These are phyloP conservation scores for Parathielavia hyrcaniae DNA, from an alignment of 495 filamentous ascomycete genomes.

Conservation along the genomic window DNA sequence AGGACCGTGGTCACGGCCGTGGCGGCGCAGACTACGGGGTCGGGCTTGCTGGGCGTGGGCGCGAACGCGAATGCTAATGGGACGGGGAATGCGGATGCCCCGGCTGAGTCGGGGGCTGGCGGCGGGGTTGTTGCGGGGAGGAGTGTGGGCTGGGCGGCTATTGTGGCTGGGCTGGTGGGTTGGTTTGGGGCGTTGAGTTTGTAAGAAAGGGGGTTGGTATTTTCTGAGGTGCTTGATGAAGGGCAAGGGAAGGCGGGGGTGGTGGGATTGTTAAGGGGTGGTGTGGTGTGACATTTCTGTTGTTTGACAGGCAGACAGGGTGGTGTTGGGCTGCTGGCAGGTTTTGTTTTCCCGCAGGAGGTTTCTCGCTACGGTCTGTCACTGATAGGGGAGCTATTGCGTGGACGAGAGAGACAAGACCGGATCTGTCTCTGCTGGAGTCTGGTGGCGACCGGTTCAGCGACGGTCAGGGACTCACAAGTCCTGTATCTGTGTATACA, in stretches of 20 bases:
- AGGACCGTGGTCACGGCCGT: background rate
- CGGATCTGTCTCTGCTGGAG: too few species aligned
- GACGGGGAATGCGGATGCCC: background rate
- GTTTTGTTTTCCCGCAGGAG: background rate
- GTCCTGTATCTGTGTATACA: background rate
- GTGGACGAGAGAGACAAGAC: background rate
- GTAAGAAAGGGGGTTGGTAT: background rate
- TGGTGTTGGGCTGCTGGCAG: background rate
- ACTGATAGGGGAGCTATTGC: background rate
- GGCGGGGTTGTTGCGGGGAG: background rate
- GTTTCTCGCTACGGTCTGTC: constrained; percentile 1
- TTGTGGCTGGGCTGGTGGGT: background rate
- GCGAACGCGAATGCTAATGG: background rate
- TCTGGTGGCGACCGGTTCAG: too few species aligned
- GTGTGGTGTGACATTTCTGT: background rate
- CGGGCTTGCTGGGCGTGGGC: background rate
- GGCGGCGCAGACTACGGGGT: constrained; percentile 6
- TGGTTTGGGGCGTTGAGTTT: background rate
- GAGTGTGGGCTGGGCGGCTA: background rate
- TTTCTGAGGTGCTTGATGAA: background rate
- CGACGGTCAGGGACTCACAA: background rate
- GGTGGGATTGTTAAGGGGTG: background rate
- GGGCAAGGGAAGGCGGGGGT: too few species aligned
- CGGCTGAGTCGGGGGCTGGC: background rate
- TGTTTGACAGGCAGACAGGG: background rate